These are phyloP conservation scores for Metschnikowia continentalis DNA, from an alignment of 805 yeast species.

Conservation along the genomic window DNA sequence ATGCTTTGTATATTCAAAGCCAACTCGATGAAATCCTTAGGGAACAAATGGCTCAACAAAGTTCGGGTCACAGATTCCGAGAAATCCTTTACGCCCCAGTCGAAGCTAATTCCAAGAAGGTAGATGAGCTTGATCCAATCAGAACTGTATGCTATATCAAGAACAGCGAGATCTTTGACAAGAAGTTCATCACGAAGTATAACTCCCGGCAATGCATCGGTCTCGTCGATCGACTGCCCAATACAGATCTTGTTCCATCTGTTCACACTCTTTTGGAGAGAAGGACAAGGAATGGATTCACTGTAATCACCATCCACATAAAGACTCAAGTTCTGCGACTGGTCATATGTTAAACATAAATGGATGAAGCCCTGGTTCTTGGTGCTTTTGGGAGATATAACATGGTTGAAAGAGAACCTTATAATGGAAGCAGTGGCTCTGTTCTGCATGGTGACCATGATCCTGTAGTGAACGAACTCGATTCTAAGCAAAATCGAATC, in stretches of 20 bases:
- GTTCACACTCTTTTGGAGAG: slow-evolving; percentile 23
- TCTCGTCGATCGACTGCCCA: slow-evolving; percentile 21
- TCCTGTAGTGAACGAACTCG: slow-evolving; percentile 24
- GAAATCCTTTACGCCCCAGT: slow-evolving; percentile 43
- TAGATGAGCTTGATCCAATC: slow-evolving; percentile 53
- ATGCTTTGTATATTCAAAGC: not conserved
- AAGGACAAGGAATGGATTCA: slow-evolving; percentile 39
- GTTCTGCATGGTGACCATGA: slow-evolving; percentile 28
- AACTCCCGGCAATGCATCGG: not conserved
- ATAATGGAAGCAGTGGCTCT: slow-evolving; percentile 22
- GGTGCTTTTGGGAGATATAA: slow-evolving; percentile 11
- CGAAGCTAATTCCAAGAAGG: slow-evolving; percentile 42
- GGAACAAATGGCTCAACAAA: slow-evolving; percentile 7
- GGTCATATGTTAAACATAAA: slow-evolving; percentile 36
- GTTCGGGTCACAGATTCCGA: slow-evolving; percentile 25
- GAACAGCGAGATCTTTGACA: slow-evolving; percentile 35
- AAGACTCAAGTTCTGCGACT: slow-evolving; percentile 36
- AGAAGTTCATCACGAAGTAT: slow-evolving; percentile 16
- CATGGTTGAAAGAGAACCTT: slow-evolving; percentile 34
- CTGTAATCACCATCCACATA: slow-evolving; percentile 49
- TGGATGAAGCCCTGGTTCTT: slow-evolving; percentile 25
- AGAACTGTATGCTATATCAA: slow-evolving; percentile 32
- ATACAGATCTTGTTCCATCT: slow-evolving; percentile 36
- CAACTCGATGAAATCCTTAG: slow-evolving; percentile 3
- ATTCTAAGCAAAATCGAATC: slow-evolving; percentile 25